Evolutionary conservation across 73 alveolate species (phyloP), one percentile per base, ranked within the genome.

Genomic region (Tetrahymena borealis): DNA sequence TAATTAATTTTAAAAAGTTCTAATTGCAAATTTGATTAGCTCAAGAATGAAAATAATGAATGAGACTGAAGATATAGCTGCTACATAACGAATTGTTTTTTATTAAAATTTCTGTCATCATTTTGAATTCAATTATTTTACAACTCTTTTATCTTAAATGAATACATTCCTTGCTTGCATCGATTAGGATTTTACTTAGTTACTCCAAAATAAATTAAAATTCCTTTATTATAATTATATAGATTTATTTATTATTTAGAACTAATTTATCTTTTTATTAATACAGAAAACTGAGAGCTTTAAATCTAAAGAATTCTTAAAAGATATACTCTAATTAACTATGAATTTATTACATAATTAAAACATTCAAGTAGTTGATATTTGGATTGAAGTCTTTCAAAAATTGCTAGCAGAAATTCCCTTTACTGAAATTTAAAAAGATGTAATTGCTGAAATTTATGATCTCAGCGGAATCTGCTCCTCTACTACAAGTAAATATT

Each of bases 31-130:
- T 60, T 60, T 60, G 85, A 60, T 13, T 18, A 60, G 85, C 85
- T 24, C n/a, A 60, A 24, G 37, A 60, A 60, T 24, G 20, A 28
- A 60, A 60, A 60, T 60, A n/a, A 24, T 60, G 85, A 35, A 32
- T 60, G 85, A 60, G 10, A 24, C 28, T 18, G 31, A 35, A 60
- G 28, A 60, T 60, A 60, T 60, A 60, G 85, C 85, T 60, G 85
- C n/a, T 60, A 60, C 85, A 60, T 60, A 60, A 60, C 85, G 85
- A 60, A 60, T 60, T n/a, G n/a, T n/a, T n/a, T n/a, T n/a, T n/a
- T n/a, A n/a, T n/a, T n/a, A n/a, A n/a, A n/a, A n/a, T n/a, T n/a
- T n/a, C n/a, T n/a, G n/a, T n/a, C n/a, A n/a, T n/a, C n/a, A n/a
- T n/a, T n/a, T n/a, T n/a, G n/a, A n/a, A n/a, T n/a, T n/a, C n/a